Conservation (phyloP, 148 eudicot genomes). For the Persicaria maculosa region DNA sequence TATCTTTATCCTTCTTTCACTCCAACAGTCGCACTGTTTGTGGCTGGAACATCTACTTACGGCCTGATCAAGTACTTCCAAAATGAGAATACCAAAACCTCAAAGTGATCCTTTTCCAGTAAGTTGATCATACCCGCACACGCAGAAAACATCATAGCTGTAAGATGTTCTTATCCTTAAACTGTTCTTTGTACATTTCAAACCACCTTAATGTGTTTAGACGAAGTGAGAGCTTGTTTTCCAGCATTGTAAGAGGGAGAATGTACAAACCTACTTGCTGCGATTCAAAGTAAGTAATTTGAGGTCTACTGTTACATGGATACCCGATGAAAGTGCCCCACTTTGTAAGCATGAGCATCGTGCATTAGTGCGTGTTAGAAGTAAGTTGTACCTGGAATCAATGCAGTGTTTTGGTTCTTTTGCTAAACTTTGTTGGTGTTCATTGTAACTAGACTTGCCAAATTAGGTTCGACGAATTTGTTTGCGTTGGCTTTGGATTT, state of each 20-base stretch:
- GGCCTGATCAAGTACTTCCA: conserved; percentile 73
- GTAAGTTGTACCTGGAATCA: too few relatives aligned
- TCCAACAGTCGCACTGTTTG: conserved; percentile 76
- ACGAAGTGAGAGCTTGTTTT: neutral
- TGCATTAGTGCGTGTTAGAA: too few relatives aligned
- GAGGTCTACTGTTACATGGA: neutral
- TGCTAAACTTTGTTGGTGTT: too few relatives aligned
- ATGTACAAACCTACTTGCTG: neutral
- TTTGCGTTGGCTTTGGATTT: too few relatives aligned
- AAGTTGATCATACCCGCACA: neutral
- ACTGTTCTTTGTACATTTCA: neutral
- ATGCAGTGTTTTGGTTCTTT: too few relatives aligned
- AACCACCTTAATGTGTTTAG: neutral
- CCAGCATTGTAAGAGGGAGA: neutral
- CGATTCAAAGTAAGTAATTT: neutral
- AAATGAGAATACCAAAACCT: conserved; percentile 33
- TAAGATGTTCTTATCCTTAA: neutral
- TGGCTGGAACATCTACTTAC: conserved; percentile 66
- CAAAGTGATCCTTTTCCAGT: conserved; percentile 6
- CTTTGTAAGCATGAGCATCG: too few relatives aligned
- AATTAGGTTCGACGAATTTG: too few relatives aligned
- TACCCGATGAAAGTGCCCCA: neutral
- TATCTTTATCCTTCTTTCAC: conserved; percentile 80
- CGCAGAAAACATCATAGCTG: neutral
- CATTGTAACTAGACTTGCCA: too few relatives aligned